A percentile compares a stretch with the other conserved stretches of the same genome.
Evolutionary conservation across 257 asterid species (phyloP).

Genomic region (Primulina huaijiensis): DNA sequence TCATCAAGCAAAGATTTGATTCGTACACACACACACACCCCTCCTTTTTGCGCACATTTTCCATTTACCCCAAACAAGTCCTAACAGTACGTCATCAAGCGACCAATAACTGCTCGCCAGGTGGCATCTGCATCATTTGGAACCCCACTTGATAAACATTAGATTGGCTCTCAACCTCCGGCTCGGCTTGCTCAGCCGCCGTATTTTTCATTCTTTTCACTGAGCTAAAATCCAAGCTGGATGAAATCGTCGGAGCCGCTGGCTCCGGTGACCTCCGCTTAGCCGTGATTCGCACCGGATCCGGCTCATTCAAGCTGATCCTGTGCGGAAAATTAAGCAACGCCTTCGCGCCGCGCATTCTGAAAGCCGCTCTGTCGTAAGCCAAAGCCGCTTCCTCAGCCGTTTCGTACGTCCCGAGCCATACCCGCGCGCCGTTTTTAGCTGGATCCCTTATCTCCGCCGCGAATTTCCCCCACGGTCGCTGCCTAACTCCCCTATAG

Average conservation of each 20-base stretch:
- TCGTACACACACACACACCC: no score
- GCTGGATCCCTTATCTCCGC: slow-evolving; percentile 92
- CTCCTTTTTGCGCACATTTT: neutral
- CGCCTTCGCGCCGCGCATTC: slow-evolving; percentile 91
- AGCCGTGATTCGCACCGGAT: slow-evolving; percentile 65
- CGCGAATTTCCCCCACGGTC: slow-evolving; percentile 95
- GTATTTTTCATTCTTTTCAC: slow-evolving; percentile 45
- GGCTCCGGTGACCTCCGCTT: slow-evolving; percentile 65
- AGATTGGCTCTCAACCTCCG: slow-evolving; percentile 53
- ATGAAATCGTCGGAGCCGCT: slow-evolving; percentile 32
- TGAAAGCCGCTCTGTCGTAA: slow-evolving; percentile 81
- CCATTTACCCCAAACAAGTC: slow-evolving; percentile 20
- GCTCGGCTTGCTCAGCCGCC: slow-evolving; percentile 51
- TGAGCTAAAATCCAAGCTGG: slow-evolving; percentile 52
- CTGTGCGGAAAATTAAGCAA: slow-evolving; percentile 72
- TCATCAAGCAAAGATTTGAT: neutral
- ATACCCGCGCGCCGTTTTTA: slow-evolving; percentile 81
- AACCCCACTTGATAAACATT: slow-evolving; percentile 33
- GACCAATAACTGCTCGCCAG: slow-evolving; percentile 48
- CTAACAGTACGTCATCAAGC: slow-evolving; percentile 20
- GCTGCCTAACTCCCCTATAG: slow-evolving; percentile 74
- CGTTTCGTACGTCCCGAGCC: slow-evolving; percentile 90
- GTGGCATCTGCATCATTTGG: slow-evolving; percentile 35
- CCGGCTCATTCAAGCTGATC: slow-evolving; percentile 76
- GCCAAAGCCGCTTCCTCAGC: slow-evolving; percentile 92